phyloP scores from a whole-genome alignment of 2,329 filamentous ascomycete genomes.

The Trichophyton schoenleinii region DNA sequence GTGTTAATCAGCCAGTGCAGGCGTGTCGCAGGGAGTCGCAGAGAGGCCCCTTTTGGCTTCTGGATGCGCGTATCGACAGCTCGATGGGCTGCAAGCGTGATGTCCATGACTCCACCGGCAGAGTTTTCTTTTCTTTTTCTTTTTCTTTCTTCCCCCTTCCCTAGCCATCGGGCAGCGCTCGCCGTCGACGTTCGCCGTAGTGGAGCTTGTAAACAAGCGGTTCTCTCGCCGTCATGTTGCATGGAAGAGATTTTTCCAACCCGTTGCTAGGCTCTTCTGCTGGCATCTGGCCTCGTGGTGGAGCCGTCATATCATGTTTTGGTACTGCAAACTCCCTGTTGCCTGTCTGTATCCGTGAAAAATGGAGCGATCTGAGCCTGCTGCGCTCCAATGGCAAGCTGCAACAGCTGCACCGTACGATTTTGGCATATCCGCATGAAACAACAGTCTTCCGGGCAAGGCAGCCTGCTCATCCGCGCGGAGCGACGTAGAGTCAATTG shows the following conservation, averaged over 20 bases:
- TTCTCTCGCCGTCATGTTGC: neutral
- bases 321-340: neutral
- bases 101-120: neutral
- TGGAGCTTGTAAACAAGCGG: slow-evolving; percentile 1
- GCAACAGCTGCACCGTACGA: neutral
- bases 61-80: neutral
- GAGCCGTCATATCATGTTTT: neutral
- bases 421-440: neutral
- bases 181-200: neutral
- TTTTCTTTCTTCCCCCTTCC: neutral
- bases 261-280: neutral
- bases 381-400: neutral
- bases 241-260: slow-evolving; percentile 2
- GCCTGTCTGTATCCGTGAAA: neutral
- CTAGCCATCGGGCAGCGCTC: neutral
- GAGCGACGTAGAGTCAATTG: neutral
- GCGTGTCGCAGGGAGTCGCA: too few species aligned
- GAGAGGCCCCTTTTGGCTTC: too few species aligned
- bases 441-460: neutral
- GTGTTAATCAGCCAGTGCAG: neutral
- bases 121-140: neutral
- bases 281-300: neutral
- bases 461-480: neutral
- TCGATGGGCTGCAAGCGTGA: too few species aligned
- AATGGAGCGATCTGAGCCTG: neutral